Evolutionary conservation across 768 basidiomycete genomes (phyloP), one percentile per base, ranked within the genome.

Genomic region (Podaxis pistillaris): DNA sequence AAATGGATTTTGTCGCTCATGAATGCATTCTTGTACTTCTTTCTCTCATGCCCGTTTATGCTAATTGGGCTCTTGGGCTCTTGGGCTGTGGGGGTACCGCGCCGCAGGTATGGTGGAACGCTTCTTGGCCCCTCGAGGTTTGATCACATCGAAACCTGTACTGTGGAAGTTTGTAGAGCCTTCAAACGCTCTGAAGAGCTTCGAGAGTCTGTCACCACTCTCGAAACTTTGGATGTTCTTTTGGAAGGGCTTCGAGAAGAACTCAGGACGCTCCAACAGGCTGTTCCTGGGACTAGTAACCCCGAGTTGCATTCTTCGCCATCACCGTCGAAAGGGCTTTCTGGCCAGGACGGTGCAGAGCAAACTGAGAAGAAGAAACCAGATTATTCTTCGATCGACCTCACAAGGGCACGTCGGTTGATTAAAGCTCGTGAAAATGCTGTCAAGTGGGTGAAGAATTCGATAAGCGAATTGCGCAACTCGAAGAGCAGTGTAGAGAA

Each of bases 51-150:
- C 19, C 13, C 37, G 46, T 26, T 50, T 6, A 44, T 17, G 33
- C 22, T 24, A n/a, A 38, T 51, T 22, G 28, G 17, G 15, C 36
- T 44, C 19, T 19, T 30, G n/a, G 46, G 38, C 52, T n/a, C 26
- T 38, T 44, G 8, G 19, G 11, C 37, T 7, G 36, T 28, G 19
- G n/a, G 24, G 17, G 24, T 17, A 11, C 58, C 24, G 22, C 41
- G 41, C 15, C n/a, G 4, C 65, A 92, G 91, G 90, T 93, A 86
- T 67, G 92, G 91, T 0, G 92, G 93, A n/a, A 86, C 81, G 6
- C 75, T 93, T 77, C 78, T 94, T 3, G 93, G 93, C 2, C 89
- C 91, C 4, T 81, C 77, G 63, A 77, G 93, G 37, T 94, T 94
- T 71, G 72, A 81, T 2, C 93, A 94, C 68, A 89, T 94, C 67